Evolutionary conservation across 306 rosid species (phyloP).

Genomic region (Vigna hirtella): DNA sequence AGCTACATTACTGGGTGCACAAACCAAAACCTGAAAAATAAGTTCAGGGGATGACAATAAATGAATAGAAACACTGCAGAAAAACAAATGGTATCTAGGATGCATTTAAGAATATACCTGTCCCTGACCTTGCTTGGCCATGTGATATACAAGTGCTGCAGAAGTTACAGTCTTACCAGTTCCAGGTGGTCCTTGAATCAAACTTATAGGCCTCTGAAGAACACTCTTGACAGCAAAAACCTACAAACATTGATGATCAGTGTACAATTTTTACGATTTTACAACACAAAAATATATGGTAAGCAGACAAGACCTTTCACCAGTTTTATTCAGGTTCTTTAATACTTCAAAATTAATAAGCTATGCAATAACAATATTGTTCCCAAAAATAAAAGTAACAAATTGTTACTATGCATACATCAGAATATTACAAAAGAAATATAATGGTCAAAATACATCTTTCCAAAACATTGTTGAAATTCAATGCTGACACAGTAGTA

Average conservation of each 20-base stretch:
- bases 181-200: constrained; percentile 99
- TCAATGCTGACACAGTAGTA: background rate
- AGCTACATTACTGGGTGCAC: constrained; percentile 99
- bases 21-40: constrained; percentile 84
- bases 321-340: background rate
- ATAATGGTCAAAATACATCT: background rate
- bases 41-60: background rate
- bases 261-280: background rate
- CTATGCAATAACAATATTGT: background rate
- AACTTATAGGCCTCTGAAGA: constrained; percentile 98
- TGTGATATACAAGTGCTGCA: constrained; percentile 99
- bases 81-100: background rate
- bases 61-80: background rate
- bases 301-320: constrained; percentile 1
- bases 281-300: background rate
- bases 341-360: background rate
- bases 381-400: background rate
- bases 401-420: background rate
- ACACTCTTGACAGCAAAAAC: constrained; percentile 98
- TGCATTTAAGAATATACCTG: constrained; percentile 59
- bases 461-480: background rate
- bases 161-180: constrained; percentile 99
- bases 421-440: background rate
- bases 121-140: constrained; percentile 99
- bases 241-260: constrained; percentile 48